Evolutionary conservation across 2,329 filamentous ascomycete genomes (phyloP), one percentile per base, ranked within the genome.

Genomic region (Aspergillus ochraceus): DNA sequence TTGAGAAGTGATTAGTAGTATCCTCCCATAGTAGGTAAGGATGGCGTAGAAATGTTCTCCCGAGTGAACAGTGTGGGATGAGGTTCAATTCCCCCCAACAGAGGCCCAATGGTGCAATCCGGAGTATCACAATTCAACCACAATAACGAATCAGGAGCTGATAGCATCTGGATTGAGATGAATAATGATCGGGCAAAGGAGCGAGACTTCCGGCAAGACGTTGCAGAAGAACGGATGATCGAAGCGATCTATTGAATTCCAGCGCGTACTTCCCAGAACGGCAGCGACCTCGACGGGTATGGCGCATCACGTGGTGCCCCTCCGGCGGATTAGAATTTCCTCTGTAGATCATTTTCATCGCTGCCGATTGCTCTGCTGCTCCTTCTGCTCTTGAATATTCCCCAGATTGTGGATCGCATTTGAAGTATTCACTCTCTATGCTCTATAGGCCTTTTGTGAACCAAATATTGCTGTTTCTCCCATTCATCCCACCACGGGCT

Each of bases 191-290:
- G 19, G 36, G 6, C 36, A 42, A n/a, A 17, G 36, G 36, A n/a
- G 36, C 36, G 36, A 42, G 36, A 14, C 14, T n/a, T 42, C 36
- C 6, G 11, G 10, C 36, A 3, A 49, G 17, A n/a, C 30, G 39
- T 19, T 24, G 6, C 22, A 39, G 24, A 30, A 36, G 20, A 49
- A 19, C 26, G 26, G 29, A 36, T 26, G 14, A 11, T 49, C 32
- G 30, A 32, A 32, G 9, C 30, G 30, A 42, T 19, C 30, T 4
- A 49, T 49, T 6, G 53, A 19, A 29, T 17, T n/a, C n/a, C 36
- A 36, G 32, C 47, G 70, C 70, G 70, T 68, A 71, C 47, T 69
- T 67, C 60, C 64, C 64, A 71, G 68, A 63, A 70, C 68, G 62
- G 60, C 49, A 51, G 60, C 63, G 59, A 56, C 59, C 19, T 30